Base-by-base conservation (phyloP, 2,329 filamentous ascomycete genomes). In the Fusarium luffae region DNA sequence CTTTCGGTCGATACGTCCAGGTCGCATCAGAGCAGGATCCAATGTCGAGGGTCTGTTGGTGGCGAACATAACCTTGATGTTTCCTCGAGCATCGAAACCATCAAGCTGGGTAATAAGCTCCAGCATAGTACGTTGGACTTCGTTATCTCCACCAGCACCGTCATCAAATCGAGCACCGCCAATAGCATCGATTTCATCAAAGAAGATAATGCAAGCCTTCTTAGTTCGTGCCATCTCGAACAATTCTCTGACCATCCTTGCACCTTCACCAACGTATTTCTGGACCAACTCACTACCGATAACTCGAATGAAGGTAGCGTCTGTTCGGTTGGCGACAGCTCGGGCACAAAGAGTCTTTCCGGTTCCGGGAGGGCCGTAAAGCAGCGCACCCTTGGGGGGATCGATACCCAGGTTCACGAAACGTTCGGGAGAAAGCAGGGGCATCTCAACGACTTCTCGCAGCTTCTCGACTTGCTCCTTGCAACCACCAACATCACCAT, bases 391-490 rank as follows among this genome's bases (percentile, higher is more conserved):
- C 86, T 99, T 99, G 48, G 96, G 96, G 37, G 96, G 96, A 79
- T 99, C 96, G 80, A 99, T 99, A 79, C 96, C 96, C n/a, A 99
- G 91, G 81, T 93, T 97, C 78, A 98, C 96, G 78, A 99, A 99
- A 65, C 96, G 91, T 84, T 99, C 96, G 28, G 96, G 96, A 40
- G 95, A 98, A 69, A 99, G 86, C 57, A 99, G 85, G 13, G 96
- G 96, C 93, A 98, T 98, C 83, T 99, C 96, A 60, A 99, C 96
- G 56, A 99, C 96, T 83, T 99, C 96, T 80, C 96, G 89, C 73
- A 99, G 88, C 87, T 99, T 99, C 86, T 99, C 96, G 42, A 99
- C 97, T 83, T 99, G 96, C 82, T 99, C 96, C 83, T 99, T 99
- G 88, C 94, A 98, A 59, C 96, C 96, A 82, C 96, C 96, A 42